Base-by-base conservation (phyloP, 2,329 filamentous ascomycete species). In the Talaromyces sp. region DNA sequence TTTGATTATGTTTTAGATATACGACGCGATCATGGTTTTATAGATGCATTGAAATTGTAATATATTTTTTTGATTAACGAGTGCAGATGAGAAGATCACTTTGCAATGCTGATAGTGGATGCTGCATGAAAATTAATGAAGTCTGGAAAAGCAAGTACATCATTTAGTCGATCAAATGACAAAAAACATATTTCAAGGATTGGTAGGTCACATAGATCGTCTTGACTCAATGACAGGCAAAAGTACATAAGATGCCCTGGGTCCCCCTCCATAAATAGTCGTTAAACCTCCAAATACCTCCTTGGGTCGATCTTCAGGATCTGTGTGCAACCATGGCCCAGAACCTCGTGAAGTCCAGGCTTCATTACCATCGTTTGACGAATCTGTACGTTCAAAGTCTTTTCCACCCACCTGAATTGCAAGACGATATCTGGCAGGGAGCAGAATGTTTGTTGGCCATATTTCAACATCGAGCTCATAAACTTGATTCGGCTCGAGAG, bases 261-360 rank as follows among this genome's bases (percentile, higher is more conserved):
- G 5, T 11, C 34, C 34, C 25, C 56, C 56, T 3, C 34, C 38
- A 27, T 59, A 43, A 4, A 59, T 43, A 25, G 34, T 59, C 3
- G 56, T 59, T 11, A 1, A 25, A 40, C 56, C 56, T 43, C 56
- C 56, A 15, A 59, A 59, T 43, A 59, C 29, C 31, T 59, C 56
- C 6, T 25, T 22, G 2, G 56, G 56, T 43, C 56, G 19, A 29
- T 59, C 56, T 7, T 59, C 56, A 17, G 56, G 56, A 59, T 59
- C 34, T 25, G 31, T 43, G 17, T 59, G 56, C 56, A 59, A 43
- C 34, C 34, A 59, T 11, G 36, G 56, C 34, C 56, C 34, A 25
- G 56, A 59, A 17, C 56, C 36, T 17, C 56, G 31, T 2, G n/a
- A 5, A 59, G 3, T 29, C 56, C 56, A 58, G 29, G 6, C 34